Evolutionary conservation across 1,139 yeast genomes (phyloP), one percentile per base, ranked within the genome.

Genomic region (Candida sp.): DNA sequence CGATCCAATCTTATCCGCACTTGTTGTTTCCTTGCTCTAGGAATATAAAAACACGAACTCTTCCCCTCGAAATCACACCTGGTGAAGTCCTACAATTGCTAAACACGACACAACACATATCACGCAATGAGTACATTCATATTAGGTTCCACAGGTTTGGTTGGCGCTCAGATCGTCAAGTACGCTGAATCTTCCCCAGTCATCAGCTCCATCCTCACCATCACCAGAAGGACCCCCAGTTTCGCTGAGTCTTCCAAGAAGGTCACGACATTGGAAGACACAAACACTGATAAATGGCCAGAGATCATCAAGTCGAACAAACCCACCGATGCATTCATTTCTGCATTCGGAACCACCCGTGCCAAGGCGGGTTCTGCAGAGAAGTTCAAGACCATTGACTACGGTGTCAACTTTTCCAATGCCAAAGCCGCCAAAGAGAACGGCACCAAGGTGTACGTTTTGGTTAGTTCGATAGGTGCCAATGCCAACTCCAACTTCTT

Each of bases 331-430:
- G 54, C 75, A 0, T 75, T 83, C 52, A 80, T 86, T 56, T 81
- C 90, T 1, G 83, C 85, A 0, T 79, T 90, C 59, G 96, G 92
- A n/a, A 88, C 96, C 12, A 90, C 96, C 1, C 75, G 80, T 48
- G 85, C 81, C 1, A 76, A 70, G 17, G 96, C 92, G 3, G 94
- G 94, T n/a, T 74, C 86, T 1, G 72, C 84, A 3, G 88, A 80
- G 28, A 78, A 83, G 25, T 92, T 89, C 68, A 76, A 77, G 56
- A 74, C 76, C 57, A 84, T 90, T 55, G 97, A 90, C 61, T 81
- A 85, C 59, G 96, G 88, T 45, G 70, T 85, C 56, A 90, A 88
- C 62, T 67, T 80, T 41, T 81, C 75, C 32, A 69, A 86, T 40
- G 94, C 96, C 5, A 78, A 82, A 60, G 86, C 85, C 5, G 96